These are phyloP conservation scores for Leptodermis oblonga DNA, from an alignment of 257 asterid genomes.

Conservation along the genomic window DNA sequence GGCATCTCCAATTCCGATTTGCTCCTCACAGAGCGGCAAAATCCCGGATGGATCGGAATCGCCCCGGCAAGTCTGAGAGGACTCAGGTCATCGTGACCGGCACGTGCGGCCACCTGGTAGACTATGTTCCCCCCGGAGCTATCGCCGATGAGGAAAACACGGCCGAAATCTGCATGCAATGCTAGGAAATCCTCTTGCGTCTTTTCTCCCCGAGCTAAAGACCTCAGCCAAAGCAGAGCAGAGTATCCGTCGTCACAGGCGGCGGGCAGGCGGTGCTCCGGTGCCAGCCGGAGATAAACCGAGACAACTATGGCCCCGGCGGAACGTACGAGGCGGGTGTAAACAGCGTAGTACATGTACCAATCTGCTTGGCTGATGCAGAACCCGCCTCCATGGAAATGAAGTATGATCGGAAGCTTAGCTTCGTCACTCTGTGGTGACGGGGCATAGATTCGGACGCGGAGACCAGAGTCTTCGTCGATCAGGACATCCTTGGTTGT, in stretches of 20 bases:
- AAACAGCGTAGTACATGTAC: constrained; percentile 5
- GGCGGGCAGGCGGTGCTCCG: constrained; percentile 4
- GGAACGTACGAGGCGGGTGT: not conserved
- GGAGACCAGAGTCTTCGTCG: not conserved
- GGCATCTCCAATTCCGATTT: constrained; percentile 2
- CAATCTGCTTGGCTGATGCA: constrained; percentile 8
- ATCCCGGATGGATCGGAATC: constrained; percentile 4
- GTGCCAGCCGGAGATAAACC: constrained; percentile 3
- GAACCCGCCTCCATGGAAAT: constrained; percentile 5
- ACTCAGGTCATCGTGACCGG: not conserved
- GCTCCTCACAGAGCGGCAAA: constrained; percentile 3
- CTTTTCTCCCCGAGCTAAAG: not conserved
- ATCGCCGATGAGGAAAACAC: not conserved
- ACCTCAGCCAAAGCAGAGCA: not conserved
- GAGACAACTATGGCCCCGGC: not conserved
- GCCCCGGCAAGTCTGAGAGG: constrained; percentile 4
- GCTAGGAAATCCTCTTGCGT: no score
- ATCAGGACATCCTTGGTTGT: not conserved
- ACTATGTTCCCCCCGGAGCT: constrained; percentile 11
- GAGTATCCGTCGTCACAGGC: not conserved
- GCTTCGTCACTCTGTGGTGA: not conserved
- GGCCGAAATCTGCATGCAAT: not conserved
- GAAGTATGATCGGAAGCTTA: constrained; percentile 4
- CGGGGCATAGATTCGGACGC: constrained; percentile 1
- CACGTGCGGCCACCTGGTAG: constrained; percentile 2